Percentiles rank a stretch among this genome's conserved stretches.
These are phyloP conservation scores for Trichoderma afroharzianum DNA, from an alignment of 2,329 filamentous ascomycete species.

Conservation along the genomic window DNA sequence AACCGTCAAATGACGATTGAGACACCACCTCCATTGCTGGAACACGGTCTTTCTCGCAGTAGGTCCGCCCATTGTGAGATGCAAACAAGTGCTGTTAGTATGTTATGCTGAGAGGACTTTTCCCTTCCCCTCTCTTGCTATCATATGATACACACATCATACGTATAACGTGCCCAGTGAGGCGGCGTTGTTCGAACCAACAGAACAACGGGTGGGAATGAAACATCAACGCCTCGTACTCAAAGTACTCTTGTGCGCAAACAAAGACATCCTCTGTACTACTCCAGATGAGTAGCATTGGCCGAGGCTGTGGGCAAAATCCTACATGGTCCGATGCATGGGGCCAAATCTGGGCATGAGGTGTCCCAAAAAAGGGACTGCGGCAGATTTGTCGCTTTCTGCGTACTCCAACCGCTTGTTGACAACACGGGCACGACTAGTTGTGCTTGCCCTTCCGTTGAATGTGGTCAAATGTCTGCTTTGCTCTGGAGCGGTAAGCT, in stretches of 20 bases:
- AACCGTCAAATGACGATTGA: background rate
- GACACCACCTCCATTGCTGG: background rate
- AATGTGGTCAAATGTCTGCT: background rate
- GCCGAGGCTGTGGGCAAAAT: constrained; percentile 11
- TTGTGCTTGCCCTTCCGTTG: background rate
- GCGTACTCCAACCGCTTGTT: background rate
- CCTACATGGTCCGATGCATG: constrained; percentile 18
- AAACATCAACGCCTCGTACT: background rate
- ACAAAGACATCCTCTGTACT: constrained; percentile 5
- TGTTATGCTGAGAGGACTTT: background rate
- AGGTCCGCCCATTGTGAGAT: background rate
- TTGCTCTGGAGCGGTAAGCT: background rate
- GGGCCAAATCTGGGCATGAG: constrained; percentile 19
- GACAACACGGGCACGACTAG: background rate
- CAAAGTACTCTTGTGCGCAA: background rate
- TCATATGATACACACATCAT: constrained; percentile 16
- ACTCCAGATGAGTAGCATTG: constrained; percentile 15
- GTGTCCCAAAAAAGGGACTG: background rate
- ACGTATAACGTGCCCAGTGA: background rate
- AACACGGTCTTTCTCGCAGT: background rate
- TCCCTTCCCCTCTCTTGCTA: background rate
- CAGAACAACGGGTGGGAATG: constrained; percentile 1
- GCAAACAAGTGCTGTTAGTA: background rate
- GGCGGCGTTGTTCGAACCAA: constrained; percentile 1
- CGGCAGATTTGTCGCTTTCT: background rate